Evolutionary conservation across 2,329 filamentous ascomycete genomes (phyloP).

Genomic region (Ophiostoma piceae): DNA sequence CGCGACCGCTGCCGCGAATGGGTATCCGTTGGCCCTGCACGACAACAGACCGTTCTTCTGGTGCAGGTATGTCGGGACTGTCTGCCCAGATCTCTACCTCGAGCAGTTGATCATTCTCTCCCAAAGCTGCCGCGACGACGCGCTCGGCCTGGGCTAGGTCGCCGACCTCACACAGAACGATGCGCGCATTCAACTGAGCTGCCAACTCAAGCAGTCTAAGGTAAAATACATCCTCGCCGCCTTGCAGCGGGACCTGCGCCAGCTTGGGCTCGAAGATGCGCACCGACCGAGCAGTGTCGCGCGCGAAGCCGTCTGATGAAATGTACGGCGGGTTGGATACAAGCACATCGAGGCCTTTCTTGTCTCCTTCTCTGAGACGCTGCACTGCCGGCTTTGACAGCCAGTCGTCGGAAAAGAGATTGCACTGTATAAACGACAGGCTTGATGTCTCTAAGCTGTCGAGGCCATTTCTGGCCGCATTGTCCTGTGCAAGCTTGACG

Average conservation of each 20-base stretch:
- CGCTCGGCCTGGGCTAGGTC: constrained; percentile 62
- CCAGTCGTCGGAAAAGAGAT: constrained; percentile 46
- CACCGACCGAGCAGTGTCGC: constrained; percentile 65
- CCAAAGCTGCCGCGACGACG: constrained; percentile 47
- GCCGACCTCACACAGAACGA: constrained; percentile 66
- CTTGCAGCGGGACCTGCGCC: constrained; percentile 60
- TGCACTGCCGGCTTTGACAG: constrained; percentile 27
- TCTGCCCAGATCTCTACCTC: constrained; percentile 68
- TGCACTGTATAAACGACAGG: constrained; percentile 26
- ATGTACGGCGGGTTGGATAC: constrained; percentile 92
- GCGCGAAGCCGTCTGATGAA: constrained; percentile 57
- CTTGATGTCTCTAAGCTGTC: background rate
- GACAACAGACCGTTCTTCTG: constrained; percentile 28
- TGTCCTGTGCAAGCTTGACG: constrained; percentile 59
- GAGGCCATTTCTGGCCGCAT: constrained; percentile 51
- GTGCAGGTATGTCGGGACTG: constrained; percentile 45
- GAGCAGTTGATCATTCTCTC: constrained; percentile 25
- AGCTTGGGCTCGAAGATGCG: constrained; percentile 73
- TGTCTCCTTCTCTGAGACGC: background rate
- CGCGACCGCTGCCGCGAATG: constrained; percentile 44
- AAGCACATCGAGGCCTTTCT: constrained; percentile 55
- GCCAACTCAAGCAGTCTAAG: constrained; percentile 56
- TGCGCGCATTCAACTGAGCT: constrained; percentile 42
- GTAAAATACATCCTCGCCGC: constrained; percentile 57
- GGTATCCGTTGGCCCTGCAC: constrained; percentile 33